Conservation (phyloP, 169 alveolate genomes). For the Plasmodium adleri region DNA sequence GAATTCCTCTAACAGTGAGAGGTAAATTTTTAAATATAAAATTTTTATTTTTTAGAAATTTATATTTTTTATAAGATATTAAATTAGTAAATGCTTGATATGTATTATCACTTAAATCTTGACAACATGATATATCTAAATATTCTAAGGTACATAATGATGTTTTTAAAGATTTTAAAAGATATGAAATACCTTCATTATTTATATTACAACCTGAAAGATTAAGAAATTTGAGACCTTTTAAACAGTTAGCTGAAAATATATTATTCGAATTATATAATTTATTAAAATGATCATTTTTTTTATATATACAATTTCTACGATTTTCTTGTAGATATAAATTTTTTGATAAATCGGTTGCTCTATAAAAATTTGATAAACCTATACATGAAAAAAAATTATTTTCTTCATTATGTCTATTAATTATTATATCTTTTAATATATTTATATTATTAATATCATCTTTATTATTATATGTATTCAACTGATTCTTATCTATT, state of each 20-base stretch:
- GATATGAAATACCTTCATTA: constrained; percentile 27
- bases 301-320: constrained; percentile 50
- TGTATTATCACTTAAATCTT: constrained; percentile 17
- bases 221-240: constrained; percentile 39
- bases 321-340: constrained; percentile 37
- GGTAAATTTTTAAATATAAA: constrained; percentile 36
- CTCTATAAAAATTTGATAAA: constrained; percentile 30
- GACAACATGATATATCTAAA: constrained; percentile 44
- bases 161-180: constrained; percentile 19
- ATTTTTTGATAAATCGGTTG: constrained; percentile 32
- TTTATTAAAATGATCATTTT: constrained; percentile 10
- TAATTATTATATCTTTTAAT: constrained; percentile 20
- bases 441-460: neutral
- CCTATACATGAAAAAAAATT: constrained; percentile 54
- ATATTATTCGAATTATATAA: constrained; percentile 9
- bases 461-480: constrained; percentile 1
- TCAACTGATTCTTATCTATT: neutral
- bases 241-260: constrained; percentile 42
- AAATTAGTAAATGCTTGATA: constrained; percentile 28
- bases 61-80: constrained; percentile 11
- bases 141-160: constrained; percentile 41
- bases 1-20: constrained; percentile 43
- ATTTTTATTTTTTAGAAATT: constrained; percentile 25
- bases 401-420: constrained; percentile 39
- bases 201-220: constrained; percentile 33